Base-by-base conservation (phyloP, 1,139 yeast species). In the Yamadazyma conglobata region DNA sequence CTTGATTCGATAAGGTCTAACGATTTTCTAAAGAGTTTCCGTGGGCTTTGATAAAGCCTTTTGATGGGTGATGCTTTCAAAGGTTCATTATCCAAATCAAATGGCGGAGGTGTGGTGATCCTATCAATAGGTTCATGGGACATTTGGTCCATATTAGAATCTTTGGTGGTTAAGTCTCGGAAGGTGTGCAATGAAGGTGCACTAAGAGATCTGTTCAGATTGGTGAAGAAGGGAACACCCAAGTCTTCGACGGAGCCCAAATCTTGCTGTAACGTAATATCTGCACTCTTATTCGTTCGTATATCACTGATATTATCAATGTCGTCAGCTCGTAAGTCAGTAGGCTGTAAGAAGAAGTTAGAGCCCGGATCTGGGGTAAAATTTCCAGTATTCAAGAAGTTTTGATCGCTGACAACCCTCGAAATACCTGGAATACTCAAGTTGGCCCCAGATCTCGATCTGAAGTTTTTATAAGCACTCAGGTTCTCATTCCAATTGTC, bases 121-220 rank as follows among this genome's bases (percentile, higher is more conserved):
- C 25, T 16, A n/a, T 11, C 6, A 8, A 5, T 11, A 6, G 24
- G 13, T n/a, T 27, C 25, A 19, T 25, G 21, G 7, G 44, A 39
- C 10, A 34, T 34, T n/a, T n/a, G n/a, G n/a, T n/a, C n/a, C n/a
- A n/a, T n/a, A n/a, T n/a, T n/a, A n/a, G n/a, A n/a, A n/a, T n/a
- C n/a, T n/a, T n/a, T n/a, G n/a, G n/a, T n/a, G n/a, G n/a, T n/a
- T n/a, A n/a, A n/a, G 19, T 43, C 47, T 30, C 66, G 42, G 37
- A 51, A 64, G 3, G 71, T 63, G 36, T 65, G 65, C 22, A 65
- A 48, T 3, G 71, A 65, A 5, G 72, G 72, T 1, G 70, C 71
- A 46, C 70, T 60, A 21, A 47, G 43, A 1, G 69, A 58, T 19
- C 64, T 32, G 35, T 44, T 48, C 56, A 55, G 56, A n/a, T 44